Base-by-base conservation (phyloP, 2,329 filamentous ascomycete species). In the Samsoniella hepiali region DNA sequence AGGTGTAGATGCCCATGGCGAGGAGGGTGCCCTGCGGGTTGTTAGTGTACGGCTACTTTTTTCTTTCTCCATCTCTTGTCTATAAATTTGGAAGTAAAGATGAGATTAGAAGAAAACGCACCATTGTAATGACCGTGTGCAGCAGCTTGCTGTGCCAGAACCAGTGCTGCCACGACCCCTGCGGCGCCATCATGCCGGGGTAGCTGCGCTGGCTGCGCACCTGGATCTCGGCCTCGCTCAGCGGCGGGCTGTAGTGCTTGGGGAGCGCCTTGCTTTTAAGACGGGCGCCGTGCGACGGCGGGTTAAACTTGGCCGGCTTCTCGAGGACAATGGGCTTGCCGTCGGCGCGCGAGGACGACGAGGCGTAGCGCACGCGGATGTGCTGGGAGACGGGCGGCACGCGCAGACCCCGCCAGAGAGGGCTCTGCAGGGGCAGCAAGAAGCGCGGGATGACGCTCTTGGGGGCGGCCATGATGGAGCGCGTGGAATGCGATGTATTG, bases 251-350 rank as follows among this genome's bases (percentile, higher is more conserved):
- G 73, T 96, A 96, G 75, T 89, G 86, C 69, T 83, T 82, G 36
- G 88, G 87, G 7, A 79, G 74, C 34, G 38, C 50, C 32, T 72
- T 74, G 67, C 83, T 81, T 62, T 84, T 82, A 38, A 92, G 83
- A 7, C 90, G 83, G 29, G 90, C 81, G 13, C 90, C 89, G 75
- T 98, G 95, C 0, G 94, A 98, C 0, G 95, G 95, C 2, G 95
- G 94, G 55, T 91, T 91, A 82, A 97, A 98, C 74, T 89, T 90
- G 71, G 90, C 84, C 31, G 94, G 94, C 76, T 97, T 92, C 70
- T 91, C 91, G 67, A 99, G 88, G 5, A 92, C 84, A 66, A 88
- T 83, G 42, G 89, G 90, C 66, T 76, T 78, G 51, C 68, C 63
- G 49, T 61, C 58, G 49, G 57, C 50, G 44, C 5, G 31, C 10